Percentiles rank a stretch among this genome's conserved stretches.
These are phyloP conservation scores for Sphagnum fallax DNA, from an alignment of 228 moss, liverwort and hornwort species.

Conservation along the genomic window DNA sequence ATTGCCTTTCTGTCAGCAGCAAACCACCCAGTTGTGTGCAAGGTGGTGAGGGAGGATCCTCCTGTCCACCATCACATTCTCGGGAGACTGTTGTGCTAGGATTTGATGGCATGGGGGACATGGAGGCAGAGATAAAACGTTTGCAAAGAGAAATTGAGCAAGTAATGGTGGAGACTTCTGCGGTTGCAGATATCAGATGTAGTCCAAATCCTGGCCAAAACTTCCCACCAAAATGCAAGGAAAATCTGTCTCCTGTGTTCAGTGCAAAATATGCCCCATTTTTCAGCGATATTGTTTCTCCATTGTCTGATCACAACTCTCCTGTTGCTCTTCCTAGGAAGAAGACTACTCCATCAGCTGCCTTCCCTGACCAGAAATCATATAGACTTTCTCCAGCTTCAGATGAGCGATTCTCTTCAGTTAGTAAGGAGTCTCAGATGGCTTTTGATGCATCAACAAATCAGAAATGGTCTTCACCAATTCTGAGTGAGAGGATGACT, in stretches of 20 bases:
- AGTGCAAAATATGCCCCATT: background rate
- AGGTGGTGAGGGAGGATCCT: conserved; percentile 1
- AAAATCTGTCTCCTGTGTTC: background rate
- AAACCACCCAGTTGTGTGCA: conserved; percentile 15
- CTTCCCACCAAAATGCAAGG: conserved; percentile 10
- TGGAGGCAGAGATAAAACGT: conserved; percentile 10
- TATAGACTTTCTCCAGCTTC: no score
- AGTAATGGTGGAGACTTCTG: conserved; percentile 4
- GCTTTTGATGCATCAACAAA: no score
- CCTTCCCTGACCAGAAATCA: no score
- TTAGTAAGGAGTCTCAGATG: no score
- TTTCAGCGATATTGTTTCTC: background rate
- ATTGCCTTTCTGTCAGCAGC: background rate
- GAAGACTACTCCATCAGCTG: no score
- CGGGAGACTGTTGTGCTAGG: background rate
- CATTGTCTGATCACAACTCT: conserved; percentile 8
- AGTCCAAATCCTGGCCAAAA: conserved; percentile 7
- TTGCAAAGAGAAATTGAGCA: conserved; percentile 9
- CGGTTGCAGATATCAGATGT: conserved; percentile 16
- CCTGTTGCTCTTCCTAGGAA: background rate
- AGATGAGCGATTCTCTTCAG: no score
- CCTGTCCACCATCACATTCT: background rate
- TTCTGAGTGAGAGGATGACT: no score
- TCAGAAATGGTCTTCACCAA: no score
- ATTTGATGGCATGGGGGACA: conserved; percentile 6